These are phyloP conservation scores for Neurospora hispaniola DNA, from an alignment of 495 filamentous ascomycete genomes.

Conservation along the genomic window DNA sequence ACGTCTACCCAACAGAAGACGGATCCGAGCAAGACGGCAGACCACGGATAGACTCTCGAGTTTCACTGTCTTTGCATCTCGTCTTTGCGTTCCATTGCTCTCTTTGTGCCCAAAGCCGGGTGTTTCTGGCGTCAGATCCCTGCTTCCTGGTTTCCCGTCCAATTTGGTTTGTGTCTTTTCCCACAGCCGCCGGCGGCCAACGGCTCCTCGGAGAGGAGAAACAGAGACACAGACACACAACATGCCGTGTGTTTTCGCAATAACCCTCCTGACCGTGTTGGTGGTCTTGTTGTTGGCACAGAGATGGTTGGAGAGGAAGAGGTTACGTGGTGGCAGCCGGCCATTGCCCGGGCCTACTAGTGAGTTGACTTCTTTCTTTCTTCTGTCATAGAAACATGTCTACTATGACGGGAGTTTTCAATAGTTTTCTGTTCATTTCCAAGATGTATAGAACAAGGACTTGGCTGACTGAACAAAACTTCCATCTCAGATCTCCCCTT, in stretches of 20 bases:
- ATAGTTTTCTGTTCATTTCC: background rate
- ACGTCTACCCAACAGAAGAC: background rate
- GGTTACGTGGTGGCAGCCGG: slow-evolving; percentile 14
- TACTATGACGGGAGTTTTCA: background rate
- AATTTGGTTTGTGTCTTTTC: background rate
- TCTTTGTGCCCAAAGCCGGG: background rate
- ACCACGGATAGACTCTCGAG: background rate
- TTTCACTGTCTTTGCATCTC: background rate
- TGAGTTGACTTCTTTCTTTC: slow-evolving; percentile 8
- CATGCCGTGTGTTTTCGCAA: background rate
- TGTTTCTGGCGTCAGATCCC: background rate
- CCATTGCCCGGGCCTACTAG: slow-evolving; percentile 23
- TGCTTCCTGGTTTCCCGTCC: background rate
- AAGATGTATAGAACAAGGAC: background rate
- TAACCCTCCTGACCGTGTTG: background rate
- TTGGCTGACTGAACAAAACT: background rate
- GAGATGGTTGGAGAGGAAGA: slow-evolving; percentile 10
- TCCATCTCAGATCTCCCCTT: slow-evolving; percentile 33
- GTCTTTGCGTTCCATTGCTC: background rate
- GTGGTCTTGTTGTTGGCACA: slow-evolving; percentile 1
- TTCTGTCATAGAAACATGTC: background rate
- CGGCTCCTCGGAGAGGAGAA: background rate
- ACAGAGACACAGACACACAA: background rate
- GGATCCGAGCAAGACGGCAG: background rate
- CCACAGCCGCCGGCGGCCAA: background rate